A percentile compares a stretch with the other conserved stretches of the same genome.
These are phyloP conservation scores for Psilocybe azurescens DNA, from an alignment of 768 basidiomycete species.

Conservation along the genomic window DNA sequence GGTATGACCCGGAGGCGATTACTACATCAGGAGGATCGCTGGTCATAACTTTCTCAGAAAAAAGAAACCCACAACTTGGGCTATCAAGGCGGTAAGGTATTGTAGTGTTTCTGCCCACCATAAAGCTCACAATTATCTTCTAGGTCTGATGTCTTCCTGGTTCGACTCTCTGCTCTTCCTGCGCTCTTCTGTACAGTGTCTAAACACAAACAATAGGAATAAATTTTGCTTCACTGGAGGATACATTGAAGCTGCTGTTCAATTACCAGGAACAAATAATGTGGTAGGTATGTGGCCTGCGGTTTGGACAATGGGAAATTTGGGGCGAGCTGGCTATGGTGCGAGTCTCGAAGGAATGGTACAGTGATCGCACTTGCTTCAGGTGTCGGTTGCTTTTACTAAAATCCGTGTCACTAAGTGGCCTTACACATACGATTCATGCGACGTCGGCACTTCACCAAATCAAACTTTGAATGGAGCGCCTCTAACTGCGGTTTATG, in stretches of 20 bases:
- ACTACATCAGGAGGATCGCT: conserved; percentile 77
- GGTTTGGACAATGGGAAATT: conserved; percentile 77
- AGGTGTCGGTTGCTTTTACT: not conserved
- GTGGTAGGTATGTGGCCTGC: conserved; percentile 81
- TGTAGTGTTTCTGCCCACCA: conserved; percentile 28
- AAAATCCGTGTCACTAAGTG: conserved; percentile 47
- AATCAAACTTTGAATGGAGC: conserved; percentile 80
- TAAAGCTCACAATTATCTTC: not conserved
- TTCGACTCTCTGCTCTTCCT: conserved; percentile 1
- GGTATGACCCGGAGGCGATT: conserved; percentile 85
- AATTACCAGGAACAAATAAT: conserved; percentile 73
- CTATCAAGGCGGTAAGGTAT: conserved; percentile 66
- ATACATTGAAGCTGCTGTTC: conserved; percentile 67
- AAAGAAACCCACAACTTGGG: conserved; percentile 70
- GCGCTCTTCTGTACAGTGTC: not conserved
- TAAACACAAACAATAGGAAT: conserved; percentile 53
- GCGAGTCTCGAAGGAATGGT: conserved; percentile 84
- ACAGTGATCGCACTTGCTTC: conserved; percentile 21
- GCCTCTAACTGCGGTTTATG: conserved; percentile 67
- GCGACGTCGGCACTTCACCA: conserved; percentile 82
- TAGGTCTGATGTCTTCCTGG: conserved; percentile 18
- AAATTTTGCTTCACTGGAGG: conserved; percentile 92
- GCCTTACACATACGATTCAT: conserved; percentile 86
- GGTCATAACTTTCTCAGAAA: conserved; percentile 67
- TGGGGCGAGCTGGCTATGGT: conserved; percentile 83